Percentiles rank a stretch among this genome's conserved stretches.
These are phyloP conservation scores for Salix dunnii DNA, from an alignment of 345 rosid genomes.

Conservation along the genomic window DNA sequence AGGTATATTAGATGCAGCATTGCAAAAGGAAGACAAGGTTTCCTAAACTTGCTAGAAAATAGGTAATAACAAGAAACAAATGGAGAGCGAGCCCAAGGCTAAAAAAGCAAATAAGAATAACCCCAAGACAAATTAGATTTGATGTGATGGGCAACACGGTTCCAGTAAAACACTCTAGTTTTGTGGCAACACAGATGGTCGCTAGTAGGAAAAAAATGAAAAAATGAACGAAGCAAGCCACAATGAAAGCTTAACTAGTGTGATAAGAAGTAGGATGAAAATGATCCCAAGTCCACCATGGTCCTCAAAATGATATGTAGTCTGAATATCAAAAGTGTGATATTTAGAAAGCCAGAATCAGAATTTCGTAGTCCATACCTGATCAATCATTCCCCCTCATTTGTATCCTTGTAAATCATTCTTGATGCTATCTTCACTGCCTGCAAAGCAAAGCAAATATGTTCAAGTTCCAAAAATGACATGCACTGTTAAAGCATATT, in stretches of 20 bases:
- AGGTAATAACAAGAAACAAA: background rate
- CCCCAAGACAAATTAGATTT: background rate
- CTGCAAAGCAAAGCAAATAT: constrained; percentile 29
- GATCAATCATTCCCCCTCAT: constrained; percentile 98
- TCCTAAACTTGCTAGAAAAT: background rate
- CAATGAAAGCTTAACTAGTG: background rate
- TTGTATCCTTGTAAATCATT: constrained; percentile 90
- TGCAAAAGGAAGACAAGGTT: background rate
- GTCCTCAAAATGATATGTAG: background rate
- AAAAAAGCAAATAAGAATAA: background rate
- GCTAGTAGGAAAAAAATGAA: background rate
- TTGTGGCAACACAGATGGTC: background rate
- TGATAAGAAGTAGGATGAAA: background rate
- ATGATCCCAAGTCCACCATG: background rate
- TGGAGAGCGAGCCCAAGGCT: background rate
- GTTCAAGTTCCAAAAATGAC: background rate
- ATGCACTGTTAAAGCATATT: background rate
- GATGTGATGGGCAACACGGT: background rate
- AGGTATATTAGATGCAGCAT: background rate
- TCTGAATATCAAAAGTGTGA: background rate
- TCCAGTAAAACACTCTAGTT: background rate
- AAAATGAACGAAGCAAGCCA: background rate
- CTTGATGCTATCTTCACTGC: constrained; percentile 99
- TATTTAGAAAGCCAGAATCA: background rate
- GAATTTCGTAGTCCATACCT: constrained; percentile 39